A percentile compares a stretch with the other conserved stretches of the same genome.
Conservation (phyloP, 768 basidiomycete genomes). For the Polyporus arcularius region DNA sequence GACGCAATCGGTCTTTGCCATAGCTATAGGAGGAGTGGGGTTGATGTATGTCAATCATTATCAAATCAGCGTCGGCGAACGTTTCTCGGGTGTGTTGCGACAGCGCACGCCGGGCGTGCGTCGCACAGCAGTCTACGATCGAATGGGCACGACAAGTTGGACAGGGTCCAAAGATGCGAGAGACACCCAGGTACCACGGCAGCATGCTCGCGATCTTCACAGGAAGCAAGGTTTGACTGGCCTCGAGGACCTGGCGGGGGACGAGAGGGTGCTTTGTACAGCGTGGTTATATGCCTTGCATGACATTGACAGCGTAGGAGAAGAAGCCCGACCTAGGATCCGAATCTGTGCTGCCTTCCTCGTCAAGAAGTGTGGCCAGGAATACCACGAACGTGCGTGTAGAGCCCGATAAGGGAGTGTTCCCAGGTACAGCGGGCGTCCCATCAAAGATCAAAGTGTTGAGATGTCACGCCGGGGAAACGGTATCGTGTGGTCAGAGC, state of each 20-base stretch:
- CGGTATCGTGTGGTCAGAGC: neutral
- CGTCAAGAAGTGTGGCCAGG: neutral
- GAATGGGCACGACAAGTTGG: neutral
- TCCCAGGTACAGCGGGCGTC: slow-evolving; percentile 4
- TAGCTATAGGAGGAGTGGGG: too few relatives aligned
- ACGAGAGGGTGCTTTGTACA: neutral
- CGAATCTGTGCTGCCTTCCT: neutral
- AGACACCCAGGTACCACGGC: too few relatives aligned
- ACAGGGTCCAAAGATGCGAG: too few relatives aligned
- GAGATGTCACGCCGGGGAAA: slow-evolving; percentile 12
- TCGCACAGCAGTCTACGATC: too few relatives aligned
- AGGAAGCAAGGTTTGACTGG: neutral
- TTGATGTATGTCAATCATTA: too few relatives aligned
- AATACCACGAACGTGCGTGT: slow-evolving; percentile 19
- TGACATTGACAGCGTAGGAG: neutral
- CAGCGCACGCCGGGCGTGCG: too few relatives aligned
- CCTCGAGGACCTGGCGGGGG: neutral
- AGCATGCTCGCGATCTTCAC: neutral
- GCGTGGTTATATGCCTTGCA: neutral
- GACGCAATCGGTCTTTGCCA: too few relatives aligned
- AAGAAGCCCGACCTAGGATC: neutral
- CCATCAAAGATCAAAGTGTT: slow-evolving; percentile 15
- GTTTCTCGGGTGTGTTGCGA: slow-evolving; percentile 10
- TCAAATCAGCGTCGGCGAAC: neutral
- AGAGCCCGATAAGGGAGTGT: neutral